A percentile compares a stretch with the other conserved stretches of the same genome.
Conservation (phyloP, 192 early-diverging fungal genomes). For the Umbelopsis sp. region DNA sequence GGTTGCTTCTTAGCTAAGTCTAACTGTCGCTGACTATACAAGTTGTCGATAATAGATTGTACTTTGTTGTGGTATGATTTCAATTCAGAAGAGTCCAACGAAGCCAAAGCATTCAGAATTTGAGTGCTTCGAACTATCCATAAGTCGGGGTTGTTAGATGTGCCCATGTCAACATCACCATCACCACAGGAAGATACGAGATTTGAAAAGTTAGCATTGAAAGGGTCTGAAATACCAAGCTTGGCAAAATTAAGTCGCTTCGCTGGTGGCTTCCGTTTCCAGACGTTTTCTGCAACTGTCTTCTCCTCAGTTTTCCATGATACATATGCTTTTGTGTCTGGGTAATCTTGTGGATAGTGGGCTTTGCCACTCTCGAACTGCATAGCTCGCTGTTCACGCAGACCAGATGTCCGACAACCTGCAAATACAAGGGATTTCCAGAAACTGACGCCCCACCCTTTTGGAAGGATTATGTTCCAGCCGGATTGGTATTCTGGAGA, state of each 20-base stretch:
- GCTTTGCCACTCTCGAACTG: conserved; percentile 78
- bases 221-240: conserved; percentile 66
- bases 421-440: conserved; percentile 90
- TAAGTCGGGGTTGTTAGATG: background rate
- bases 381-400: conserved; percentile 68
- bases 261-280: conserved; percentile 70
- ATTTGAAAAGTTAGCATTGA: conserved; percentile 64
- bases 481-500: conserved; percentile 49
- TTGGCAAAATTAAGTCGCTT: conserved; percentile 85
- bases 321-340: conserved; percentile 70
- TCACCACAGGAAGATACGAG: conserved; percentile 32
- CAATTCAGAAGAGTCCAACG: background rate
- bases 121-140: background rate
- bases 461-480: conserved; percentile 82
- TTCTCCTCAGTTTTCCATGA: conserved; percentile 37
- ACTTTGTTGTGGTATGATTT: background rate
- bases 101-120: background rate
- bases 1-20: background rate
- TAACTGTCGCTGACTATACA: background rate
- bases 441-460: conserved; percentile 82
- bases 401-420: conserved; percentile 79
- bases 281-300: conserved; percentile 45
- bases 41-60: background rate
- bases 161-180: conserved; percentile 16
- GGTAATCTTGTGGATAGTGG: conserved; percentile 85